Conservation (phyloP, 306 rosid genomes). For the Astragalus membranaceus region DNA sequence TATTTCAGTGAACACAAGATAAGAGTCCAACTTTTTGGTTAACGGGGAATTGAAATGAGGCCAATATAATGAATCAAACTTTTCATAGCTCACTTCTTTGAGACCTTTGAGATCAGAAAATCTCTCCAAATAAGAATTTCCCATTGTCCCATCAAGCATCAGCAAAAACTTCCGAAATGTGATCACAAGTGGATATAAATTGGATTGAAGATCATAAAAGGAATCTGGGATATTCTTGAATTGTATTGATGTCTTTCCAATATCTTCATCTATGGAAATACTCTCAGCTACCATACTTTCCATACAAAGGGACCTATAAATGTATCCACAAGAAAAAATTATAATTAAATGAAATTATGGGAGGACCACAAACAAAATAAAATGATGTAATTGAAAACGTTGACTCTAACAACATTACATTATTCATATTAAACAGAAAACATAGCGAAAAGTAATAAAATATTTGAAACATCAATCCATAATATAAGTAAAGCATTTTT, state of each 20-base stretch:
- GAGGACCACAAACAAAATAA: background rate
- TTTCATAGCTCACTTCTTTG: conserved; percentile 57
- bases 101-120: conserved; percentile 7
- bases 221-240: conserved; percentile 45
- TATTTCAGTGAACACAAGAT: conserved; percentile 54
- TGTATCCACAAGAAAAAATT: background rate
- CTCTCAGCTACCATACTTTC: background rate
- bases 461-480: no score
- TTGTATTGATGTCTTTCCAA: conserved; percentile 22
- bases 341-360: background rate
- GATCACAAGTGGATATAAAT: conserved; percentile 52
- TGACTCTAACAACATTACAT: no score
- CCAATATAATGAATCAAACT: conserved; percentile 58
- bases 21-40: conserved; percentile 43
- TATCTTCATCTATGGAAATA: conserved; percentile 16
- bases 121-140: conserved; percentile 50
- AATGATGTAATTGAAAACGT: no score
- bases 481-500: no score
- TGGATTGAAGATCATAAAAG: conserved; percentile 29
- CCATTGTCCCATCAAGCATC: conserved; percentile 63
- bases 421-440: no score
- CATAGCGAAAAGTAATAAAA: no score
- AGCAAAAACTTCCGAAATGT: conserved; percentile 59
- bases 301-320: conserved; percentile 28
- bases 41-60: conserved; percentile 42